Base-by-base conservation (phyloP, 1,139 yeast species). In the Lodderomyces orthopsilosis region DNA sequence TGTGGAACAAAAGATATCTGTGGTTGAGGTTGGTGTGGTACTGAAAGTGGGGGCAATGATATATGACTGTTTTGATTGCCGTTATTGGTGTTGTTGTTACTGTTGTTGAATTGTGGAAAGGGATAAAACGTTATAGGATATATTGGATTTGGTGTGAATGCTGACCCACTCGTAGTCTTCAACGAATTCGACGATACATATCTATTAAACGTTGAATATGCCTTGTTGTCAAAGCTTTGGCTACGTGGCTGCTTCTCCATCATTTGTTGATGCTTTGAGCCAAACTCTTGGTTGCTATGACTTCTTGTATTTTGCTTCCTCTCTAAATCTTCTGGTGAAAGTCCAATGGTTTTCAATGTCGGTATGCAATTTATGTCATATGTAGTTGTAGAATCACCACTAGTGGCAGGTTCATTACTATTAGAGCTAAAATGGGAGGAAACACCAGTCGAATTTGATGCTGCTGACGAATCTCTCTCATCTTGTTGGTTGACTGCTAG, bases 61-160 rank as follows among this genome's bases (percentile, higher is more conserved):
- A 2, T 32, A 12, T 13, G 23, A 35, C 38, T 30, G 50, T 12
- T 32, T 41, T 30, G 42, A 27, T n/a, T 12, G 33, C 13, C 19
- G 14, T 9, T 26, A 19, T 15, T 13, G 14, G 13, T 22, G 30
- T 19, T 27, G 26, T 17, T 12, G 21, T 27, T 30, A 19, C 14
- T 28, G 28, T 23, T 32, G 36, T 14, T 14, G 14, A 24, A 22
- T 23, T n/a, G 32, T 6, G 39, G 37, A 34, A 38, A 34, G 2
- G 41, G 43, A 15, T 22, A 46, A 21, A 23, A 35, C 12, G 38
- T 43, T 7, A 37, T 21, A 5, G 27, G 41, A 8, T 37, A 38
- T 6, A 19, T 49, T 49, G 22, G 56, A 50, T 15, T 53, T 46
- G 13, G 51, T 3, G 39, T 18, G 13, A 36, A 50, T n/a, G 56